Percentiles rank a stretch among this genome's conserved stretches.
Conservation (phyloP, 768 basidiomycete genomes). For the Mycena maculata region DNA sequence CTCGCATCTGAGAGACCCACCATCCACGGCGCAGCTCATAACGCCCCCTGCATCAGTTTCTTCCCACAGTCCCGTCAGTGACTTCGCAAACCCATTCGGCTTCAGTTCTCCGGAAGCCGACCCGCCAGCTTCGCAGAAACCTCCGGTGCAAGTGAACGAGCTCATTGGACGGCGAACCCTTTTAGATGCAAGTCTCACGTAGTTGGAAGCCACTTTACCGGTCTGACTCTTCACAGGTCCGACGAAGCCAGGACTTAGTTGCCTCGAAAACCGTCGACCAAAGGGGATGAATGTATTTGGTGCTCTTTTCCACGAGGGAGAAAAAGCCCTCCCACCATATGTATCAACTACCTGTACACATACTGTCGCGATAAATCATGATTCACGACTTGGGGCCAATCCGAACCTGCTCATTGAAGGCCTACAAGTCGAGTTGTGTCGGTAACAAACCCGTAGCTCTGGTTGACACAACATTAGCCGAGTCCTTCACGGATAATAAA, state of each 20-base stretch:
- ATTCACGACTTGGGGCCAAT: conserved; percentile 23
- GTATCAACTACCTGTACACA: conserved; percentile 15
- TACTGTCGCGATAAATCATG: conserved; percentile 2
- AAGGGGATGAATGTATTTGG: background rate
- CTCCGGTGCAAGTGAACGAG: conserved; percentile 25
- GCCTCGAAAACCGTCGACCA: background rate
- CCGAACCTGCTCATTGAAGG: conserved; percentile 22
- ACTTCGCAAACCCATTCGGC: conserved; percentile 19
- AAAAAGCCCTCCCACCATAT: background rate
- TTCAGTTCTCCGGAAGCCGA: conserved; percentile 8
- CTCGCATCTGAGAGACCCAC: conserved; percentile 36
- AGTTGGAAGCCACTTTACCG: background rate
- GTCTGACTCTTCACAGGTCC: conserved; percentile 40
- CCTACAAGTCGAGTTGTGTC: conserved; percentile 46
- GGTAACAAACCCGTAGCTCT: conserved; percentile 68
- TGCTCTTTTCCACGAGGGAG: too few species aligned
- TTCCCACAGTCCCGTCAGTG: conserved; percentile 41
- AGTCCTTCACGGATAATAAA: background rate
- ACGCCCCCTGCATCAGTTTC: conserved; percentile 57
- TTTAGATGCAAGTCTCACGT: conserved; percentile 48
- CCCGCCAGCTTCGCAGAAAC: conserved; percentile 3
- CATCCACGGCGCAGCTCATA: conserved; percentile 41
- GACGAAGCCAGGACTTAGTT: conserved; percentile 33
- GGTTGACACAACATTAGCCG: background rate
- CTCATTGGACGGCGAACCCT: conserved; percentile 48